These are phyloP conservation scores for Cyberlindnera galapagoensis DNA, from an alignment of 805 yeast species.

Conservation along the genomic window DNA sequence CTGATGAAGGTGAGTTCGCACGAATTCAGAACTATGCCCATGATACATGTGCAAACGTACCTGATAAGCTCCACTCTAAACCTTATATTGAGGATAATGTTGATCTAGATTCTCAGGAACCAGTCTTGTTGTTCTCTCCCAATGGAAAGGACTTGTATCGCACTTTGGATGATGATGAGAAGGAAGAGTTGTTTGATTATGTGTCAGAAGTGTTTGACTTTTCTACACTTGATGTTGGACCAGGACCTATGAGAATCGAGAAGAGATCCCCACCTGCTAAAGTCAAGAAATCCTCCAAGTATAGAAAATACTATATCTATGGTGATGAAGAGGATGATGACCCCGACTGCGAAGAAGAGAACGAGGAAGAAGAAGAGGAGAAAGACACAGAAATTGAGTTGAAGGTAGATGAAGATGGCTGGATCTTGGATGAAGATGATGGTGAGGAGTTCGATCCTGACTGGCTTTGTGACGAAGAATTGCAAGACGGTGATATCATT, in stretches of 20 bases:
- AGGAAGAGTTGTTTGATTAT: conserved; percentile 9
- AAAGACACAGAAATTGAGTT: no score
- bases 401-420: not conserved
- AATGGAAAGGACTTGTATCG: conserved; percentile 16
- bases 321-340: conserved; percentile 1
- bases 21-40: conserved; percentile 9
- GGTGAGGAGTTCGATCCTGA: not conserved
- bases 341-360: not conserved
- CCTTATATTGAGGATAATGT: conserved; percentile 10
- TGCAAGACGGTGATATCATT: no score
- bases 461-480: no score
- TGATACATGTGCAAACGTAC: not conserved
- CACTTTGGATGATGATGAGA: conserved; percentile 15
- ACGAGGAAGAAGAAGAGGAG: conserved; percentile 1
- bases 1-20: conserved; percentile 11
- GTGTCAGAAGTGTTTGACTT: conserved; percentile 11
- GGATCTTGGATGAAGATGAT: not conserved
- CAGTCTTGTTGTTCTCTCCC: conserved; percentile 12
- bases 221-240: not conserved
- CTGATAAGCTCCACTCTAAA: not conserved
- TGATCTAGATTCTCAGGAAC: no score
- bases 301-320: not conserved
- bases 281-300: not conserved
- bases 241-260: not conserved
- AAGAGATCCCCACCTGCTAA: not conserved